Percentiles rank a stretch among this genome's conserved stretches.
Conservation (phyloP, 2,329 filamentous ascomycete species). For the Torrubiella hemipterigena region DNA sequence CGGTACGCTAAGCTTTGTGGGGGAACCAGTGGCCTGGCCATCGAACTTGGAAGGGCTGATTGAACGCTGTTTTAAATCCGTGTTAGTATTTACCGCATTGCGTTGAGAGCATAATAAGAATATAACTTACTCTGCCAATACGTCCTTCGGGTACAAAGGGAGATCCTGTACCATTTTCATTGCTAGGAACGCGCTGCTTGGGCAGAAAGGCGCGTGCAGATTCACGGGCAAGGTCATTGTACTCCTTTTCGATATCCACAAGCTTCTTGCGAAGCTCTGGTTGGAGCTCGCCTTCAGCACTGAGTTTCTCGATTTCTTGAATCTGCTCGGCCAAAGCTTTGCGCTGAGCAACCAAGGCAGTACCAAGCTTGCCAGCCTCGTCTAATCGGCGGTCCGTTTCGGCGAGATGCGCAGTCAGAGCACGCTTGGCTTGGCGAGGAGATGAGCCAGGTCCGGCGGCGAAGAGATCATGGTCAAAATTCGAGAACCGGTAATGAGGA, state of each 20-base stretch:
- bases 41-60: conserved; percentile 70
- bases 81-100: conserved; percentile 8
- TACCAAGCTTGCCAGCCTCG: conserved; percentile 82
- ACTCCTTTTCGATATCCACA: conserved; percentile 82
- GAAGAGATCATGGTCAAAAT: conserved; percentile 72
- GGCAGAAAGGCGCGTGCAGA: conserved; percentile 79
- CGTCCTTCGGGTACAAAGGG: conserved; percentile 41
- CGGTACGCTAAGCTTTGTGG: conserved; percentile 78
- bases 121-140: conserved; percentile 36
- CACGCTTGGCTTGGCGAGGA: conserved; percentile 75
- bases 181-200: conserved; percentile 69
- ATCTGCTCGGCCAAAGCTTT: conserved; percentile 71
- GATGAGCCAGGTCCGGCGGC: conserved; percentile 66
- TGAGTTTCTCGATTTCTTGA: conserved; percentile 69
- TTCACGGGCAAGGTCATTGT: conserved; percentile 85
- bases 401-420: conserved; percentile 79
- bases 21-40: conserved; percentile 72
- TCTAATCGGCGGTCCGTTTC: conserved; percentile 88
- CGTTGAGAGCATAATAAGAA: too few species aligned
- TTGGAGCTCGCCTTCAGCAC: conserved; percentile 66
- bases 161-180: conserved; percentile 42
- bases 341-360: conserved; percentile 75
- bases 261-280: conserved; percentile 75
- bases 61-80: conserved; percentile 40
- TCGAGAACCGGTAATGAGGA: conserved; percentile 59